A percentile compares a stretch with the other conserved stretches of the same genome.
Evolutionary conservation across 2,329 filamentous ascomycete genomes (phyloP).

Genomic region (Thermochaetoides dissita): DNA sequence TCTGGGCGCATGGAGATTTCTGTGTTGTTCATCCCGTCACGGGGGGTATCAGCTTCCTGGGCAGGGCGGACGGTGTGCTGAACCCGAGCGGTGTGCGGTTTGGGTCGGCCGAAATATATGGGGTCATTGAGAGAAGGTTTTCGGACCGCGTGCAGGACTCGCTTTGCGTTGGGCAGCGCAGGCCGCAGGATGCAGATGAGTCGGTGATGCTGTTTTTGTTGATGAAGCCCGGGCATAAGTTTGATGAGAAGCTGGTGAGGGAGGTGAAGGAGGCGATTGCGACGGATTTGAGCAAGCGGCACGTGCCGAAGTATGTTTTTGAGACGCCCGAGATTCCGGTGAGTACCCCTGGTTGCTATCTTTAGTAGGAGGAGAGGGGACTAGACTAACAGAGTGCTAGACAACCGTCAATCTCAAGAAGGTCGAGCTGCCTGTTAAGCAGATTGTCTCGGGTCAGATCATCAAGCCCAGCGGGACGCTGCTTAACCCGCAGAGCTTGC

Average conservation of each 20-base stretch:
- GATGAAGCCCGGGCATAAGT: slow-evolving; percentile 40
- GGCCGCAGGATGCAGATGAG: slow-evolving; percentile 42
- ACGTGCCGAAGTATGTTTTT: slow-evolving; percentile 67
- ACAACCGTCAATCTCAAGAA: slow-evolving; percentile 77
- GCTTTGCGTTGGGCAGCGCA: slow-evolving; percentile 66
- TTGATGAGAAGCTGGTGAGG: slow-evolving; percentile 39
- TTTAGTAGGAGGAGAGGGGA: background rate
- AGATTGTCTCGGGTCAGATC: slow-evolving; percentile 62
- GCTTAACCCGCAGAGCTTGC: slow-evolving; percentile 59
- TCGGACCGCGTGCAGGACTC: slow-evolving; percentile 50
- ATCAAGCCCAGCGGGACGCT: slow-evolving; percentile 66
- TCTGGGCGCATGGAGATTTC: slow-evolving; percentile 78
- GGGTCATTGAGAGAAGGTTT: slow-evolving; percentile 55
- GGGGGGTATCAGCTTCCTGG: slow-evolving; percentile 50
- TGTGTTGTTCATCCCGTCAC: slow-evolving; percentile 56
- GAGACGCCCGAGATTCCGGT: slow-evolving; percentile 71
- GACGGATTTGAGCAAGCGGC: slow-evolving; percentile 53
- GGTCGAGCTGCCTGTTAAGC: slow-evolving; percentile 71
- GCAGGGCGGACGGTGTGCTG: slow-evolving; percentile 63
- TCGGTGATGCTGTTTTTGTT: slow-evolving; percentile 41
- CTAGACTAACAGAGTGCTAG: slow-evolving; percentile 26
- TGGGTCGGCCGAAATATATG: slow-evolving; percentile 68
- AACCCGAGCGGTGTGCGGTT: slow-evolving; percentile 71
- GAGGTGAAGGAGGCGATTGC: slow-evolving; percentile 52
- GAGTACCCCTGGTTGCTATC: slow-evolving; percentile 21